Base-by-base conservation (phyloP, 352 stramenopile species). In the Thalassiosira gravida region DNA sequence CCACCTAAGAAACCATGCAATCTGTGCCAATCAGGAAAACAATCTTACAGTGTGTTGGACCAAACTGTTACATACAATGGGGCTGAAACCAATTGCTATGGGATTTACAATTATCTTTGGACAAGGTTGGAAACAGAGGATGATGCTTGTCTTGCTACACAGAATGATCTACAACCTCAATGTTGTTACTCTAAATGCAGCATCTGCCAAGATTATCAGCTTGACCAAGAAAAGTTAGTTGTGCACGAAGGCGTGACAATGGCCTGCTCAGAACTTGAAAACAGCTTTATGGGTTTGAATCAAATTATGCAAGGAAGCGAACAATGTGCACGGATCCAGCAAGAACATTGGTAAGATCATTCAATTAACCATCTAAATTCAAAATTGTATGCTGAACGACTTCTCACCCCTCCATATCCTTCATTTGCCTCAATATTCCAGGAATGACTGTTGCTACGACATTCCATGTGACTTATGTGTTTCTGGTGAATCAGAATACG, bases 151-250 rank as follows among this genome's bases (percentile, higher is more conserved):
- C 20, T 80, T 24, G 46, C 69, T 5, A 80, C 71, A 8, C 67
- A 82, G 49, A 74, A 80, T 18, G 72, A 82, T 50, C 44, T 88
- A 32, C 82, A 83, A 30, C 62, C 79, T 49, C 6, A 64, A 22
- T 88, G 80, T 53, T 88, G 80, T 56, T 88, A 83, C 37, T 35
- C 50, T 25, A 88, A 85, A 64, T 88, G 80, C 44, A 66, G 32
- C 50, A 35, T 88, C 0, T 88, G 80, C 27, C 46, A 75, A 72
- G 64, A 77, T 62, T 88, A 83, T 62, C 80, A 88, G 20, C 30
- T 85, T 16, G 61, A 88, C 49, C 64, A 66, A 67, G 69, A 74
- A 50, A 69, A 59, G 25, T 46, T 74, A n/a, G 80, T 88, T 20
- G 52, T 50, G 24, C 67, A 80, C 27, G 63, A 83, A 25, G 75